Conservation (phyloP, 208 protist genomes). For the Trypanosoma boissoni region DNA sequence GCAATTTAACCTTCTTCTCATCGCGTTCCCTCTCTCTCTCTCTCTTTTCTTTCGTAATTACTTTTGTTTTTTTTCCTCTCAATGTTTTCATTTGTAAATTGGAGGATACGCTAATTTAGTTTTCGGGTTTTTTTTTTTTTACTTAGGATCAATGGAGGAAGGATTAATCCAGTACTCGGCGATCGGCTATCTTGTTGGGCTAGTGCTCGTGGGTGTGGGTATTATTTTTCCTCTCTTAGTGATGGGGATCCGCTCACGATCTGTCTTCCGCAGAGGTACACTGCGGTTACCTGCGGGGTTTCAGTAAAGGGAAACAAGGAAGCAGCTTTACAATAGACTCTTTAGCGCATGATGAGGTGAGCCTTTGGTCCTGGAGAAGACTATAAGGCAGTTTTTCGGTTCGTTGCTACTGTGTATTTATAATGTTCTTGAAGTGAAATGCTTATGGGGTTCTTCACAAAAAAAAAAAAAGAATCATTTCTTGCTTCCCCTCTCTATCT, state of each 20-base stretch:
- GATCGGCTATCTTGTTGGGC: conserved; percentile 36
- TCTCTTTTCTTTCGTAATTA: not conserved
- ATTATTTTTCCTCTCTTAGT: conserved; percentile 43
- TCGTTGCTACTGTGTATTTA: conserved; percentile 3
- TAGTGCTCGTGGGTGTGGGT: conserved; percentile 32
- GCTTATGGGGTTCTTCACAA: not conserved
- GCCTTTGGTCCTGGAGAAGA: no score
- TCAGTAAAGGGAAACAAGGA: no score
- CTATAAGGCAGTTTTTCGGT: no score
- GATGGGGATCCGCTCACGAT: conserved; percentile 67
- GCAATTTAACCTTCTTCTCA: conserved; percentile 17
- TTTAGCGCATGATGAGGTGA: no score
- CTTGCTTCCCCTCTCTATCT: not conserved
- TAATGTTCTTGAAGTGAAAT: no score
- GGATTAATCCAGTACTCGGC: conserved; percentile 13
- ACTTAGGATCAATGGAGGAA: conserved; percentile 4
- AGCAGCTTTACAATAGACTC: no score
- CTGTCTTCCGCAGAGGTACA: conserved; percentile 36
- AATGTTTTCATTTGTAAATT: not conserved
- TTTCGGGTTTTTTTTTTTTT: not conserved
- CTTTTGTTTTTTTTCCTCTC: conserved; percentile 10
- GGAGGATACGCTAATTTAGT: not conserved
- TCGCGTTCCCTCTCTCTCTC: conserved; percentile 16
- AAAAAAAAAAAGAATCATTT: conserved; percentile 5
- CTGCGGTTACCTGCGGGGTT: conserved; percentile 38